phyloP scores from a whole-genome alignment of 306 rosid species.

The Crataegus laevigata region DNA sequence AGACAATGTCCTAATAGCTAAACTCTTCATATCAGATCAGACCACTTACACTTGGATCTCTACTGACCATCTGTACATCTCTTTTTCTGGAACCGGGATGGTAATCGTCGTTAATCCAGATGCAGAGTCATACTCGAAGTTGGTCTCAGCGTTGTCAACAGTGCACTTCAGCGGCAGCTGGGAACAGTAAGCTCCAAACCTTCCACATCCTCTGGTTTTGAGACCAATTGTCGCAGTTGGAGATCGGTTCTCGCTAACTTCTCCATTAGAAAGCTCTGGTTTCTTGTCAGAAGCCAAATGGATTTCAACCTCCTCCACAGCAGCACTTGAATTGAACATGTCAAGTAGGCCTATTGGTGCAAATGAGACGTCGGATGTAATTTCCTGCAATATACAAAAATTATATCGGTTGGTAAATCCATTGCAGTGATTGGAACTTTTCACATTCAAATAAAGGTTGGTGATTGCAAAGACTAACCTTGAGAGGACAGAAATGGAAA shows the following conservation, averaged over 20 bases:
- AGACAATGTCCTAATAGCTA: background rate
- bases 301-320: conserved; percentile 54
- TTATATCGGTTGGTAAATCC: background rate
- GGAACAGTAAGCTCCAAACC: conserved; percentile 71
- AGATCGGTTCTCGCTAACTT: conserved; percentile 29
- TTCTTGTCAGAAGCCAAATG: conserved; percentile 23
- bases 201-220: conserved; percentile 64
- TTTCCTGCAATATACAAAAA: conserved; percentile 36
- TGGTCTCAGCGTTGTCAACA: conserved; percentile 30
- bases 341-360: conserved; percentile 83
- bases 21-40: background rate
- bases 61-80: conserved; percentile 57
- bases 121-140: conserved; percentile 37
- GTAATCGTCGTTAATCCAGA: conserved; percentile 53
- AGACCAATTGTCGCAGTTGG: conserved; percentile 41
- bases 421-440: background rate
- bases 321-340: conserved; percentile 78
- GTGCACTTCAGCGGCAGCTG: conserved; percentile 48
- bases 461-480: conserved; percentile 25
- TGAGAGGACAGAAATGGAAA: conserved; percentile 75
- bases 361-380: conserved; percentile 46
- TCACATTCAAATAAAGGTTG: background rate
- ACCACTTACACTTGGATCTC: conserved; percentile 52
- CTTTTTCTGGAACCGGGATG: conserved; percentile 47
- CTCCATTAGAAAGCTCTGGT: conserved; percentile 40